Evolutionary conservation across 495 filamentous ascomycete species (phyloP), one percentile per base, ranked within the genome.

Genomic region (Immersiella caudata): DNA sequence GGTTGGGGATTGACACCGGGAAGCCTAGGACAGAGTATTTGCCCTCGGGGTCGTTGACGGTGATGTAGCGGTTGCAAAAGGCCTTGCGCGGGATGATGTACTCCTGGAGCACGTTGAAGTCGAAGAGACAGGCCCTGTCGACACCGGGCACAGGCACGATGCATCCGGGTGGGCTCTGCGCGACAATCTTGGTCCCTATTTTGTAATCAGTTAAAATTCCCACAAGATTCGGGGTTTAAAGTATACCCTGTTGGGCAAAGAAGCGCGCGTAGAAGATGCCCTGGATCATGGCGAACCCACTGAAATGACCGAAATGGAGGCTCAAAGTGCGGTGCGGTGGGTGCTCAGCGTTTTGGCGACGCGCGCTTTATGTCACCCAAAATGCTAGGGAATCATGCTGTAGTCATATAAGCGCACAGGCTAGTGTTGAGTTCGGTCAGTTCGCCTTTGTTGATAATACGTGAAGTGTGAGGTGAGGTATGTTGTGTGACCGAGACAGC

Each of bases 241-340:
- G 65, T 73, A 69, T 80, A 93, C 94, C 94, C 86, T 96, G 89
- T 70, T 91, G 85, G 14, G 91, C 90, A 72, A 97, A 91, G 81
- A 99, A 99, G 66, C 91, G 89, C 68, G 92, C 91, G 78, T 94
- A 97, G 82, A 98, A 99, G 66, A 98, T 96, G 66, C 92, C 91
- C 71, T 94, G 91, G 78, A 98, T 97, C 93, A 91, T 93, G 18
- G 21, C 20, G 22, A 29, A 50, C 46, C 40, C 5, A 46, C 5
- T 46, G 40, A 18, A 2, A 46, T 18, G 40, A 5, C 14, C 40
- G 16, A n/a, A n/a, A n/a, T n/a, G n/a, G n/a, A n/a, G n/a, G n/a
- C n/a, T n/a, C n/a, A n/a, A n/a, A n/a, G n/a, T n/a, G n/a, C n/a
- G n/a, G n/a, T n/a, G n/a, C n/a, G n/a, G n/a, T n/a, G n/a, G n/a